A percentile compares a stretch with the other conserved stretches of the same genome.
These are phyloP conservation scores for Dipodascus albidus DNA, from an alignment of 805 yeast genomes.

Conservation along the genomic window DNA sequence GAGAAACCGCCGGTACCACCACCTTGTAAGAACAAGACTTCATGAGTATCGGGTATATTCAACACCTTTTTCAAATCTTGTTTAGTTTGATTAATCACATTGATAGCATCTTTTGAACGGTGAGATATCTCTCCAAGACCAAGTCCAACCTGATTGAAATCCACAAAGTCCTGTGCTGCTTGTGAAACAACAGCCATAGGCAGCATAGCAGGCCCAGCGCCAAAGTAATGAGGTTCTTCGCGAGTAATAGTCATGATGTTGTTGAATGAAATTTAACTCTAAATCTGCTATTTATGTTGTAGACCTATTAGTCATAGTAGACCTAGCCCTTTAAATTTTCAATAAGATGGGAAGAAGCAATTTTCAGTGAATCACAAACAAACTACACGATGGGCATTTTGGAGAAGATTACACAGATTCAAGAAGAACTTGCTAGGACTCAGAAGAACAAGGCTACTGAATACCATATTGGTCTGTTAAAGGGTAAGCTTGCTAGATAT, in stretches of 20 bases:
- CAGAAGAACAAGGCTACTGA: constrained; percentile 98
- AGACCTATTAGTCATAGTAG: too few relatives aligned
- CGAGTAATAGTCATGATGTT: constrained; percentile 6
- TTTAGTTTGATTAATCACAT: constrained; percentile 70
- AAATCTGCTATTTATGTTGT: too few relatives aligned
- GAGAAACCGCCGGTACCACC: constrained; percentile 98
- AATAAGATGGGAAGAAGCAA: neutral
- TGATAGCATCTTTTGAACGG: constrained; percentile 73
- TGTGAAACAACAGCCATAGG: constrained; percentile 77
- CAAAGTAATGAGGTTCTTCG: constrained; percentile 46
- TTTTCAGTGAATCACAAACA: neutral
- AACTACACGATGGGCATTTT: constrained; percentile 18
- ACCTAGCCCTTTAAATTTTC: too few relatives aligned
- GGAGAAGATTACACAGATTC: constrained; percentile 80
- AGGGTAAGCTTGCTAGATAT: constrained; percentile 89
- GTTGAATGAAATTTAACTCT: too few relatives aligned
- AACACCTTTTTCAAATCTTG: constrained; percentile 50
- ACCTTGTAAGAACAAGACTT: constrained; percentile 91
- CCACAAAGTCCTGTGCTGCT: constrained; percentile 75
- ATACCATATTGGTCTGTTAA: constrained; percentile 86
- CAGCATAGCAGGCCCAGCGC: constrained; percentile 97
- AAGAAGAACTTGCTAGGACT: constrained; percentile 86
- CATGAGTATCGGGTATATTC: constrained; percentile 82
- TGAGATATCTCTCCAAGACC: constrained; percentile 97
- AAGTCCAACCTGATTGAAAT: constrained; percentile 57